Conservation (phyloP, 2,329 filamentous ascomycete species). For the Juglanconis juglandina region DNA sequence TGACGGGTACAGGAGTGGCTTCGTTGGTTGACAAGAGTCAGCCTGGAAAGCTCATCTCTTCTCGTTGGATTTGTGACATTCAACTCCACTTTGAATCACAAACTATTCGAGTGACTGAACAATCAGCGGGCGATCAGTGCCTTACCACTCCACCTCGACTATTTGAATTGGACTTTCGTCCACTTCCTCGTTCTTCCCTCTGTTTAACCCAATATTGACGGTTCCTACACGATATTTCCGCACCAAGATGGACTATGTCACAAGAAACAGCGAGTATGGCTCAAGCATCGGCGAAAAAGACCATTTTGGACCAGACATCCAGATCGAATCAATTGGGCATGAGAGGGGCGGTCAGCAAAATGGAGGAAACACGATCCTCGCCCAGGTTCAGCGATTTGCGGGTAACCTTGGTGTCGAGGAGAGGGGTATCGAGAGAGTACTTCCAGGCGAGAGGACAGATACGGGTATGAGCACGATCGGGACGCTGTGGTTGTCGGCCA, state of each 20-base stretch:
- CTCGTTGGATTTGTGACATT: too few species aligned
- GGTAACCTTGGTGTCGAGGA: slow-evolving; percentile 67
- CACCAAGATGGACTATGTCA: not conserved
- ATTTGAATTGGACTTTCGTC: not conserved
- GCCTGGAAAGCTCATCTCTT: too few species aligned
- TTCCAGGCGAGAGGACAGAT: slow-evolving; percentile 65
- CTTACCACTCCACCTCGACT: too few species aligned
- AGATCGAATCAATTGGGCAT: not conserved
- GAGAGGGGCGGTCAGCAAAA: not conserved
- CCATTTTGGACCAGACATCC: not conserved
- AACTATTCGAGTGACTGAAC: not conserved
- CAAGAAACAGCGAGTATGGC: not conserved
- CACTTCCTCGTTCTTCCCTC: not conserved
- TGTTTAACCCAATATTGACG: not conserved
- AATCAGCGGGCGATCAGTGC: not conserved
- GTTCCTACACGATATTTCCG: not conserved
- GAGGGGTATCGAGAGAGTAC: slow-evolving; percentile 72
- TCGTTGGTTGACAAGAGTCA: too few species aligned
- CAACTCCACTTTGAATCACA: too few species aligned
- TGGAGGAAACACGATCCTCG: slow-evolving; percentile 23
- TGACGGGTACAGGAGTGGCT: not conserved
- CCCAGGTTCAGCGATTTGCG: slow-evolving; percentile 57
- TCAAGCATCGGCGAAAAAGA: slow-evolving; percentile 7
- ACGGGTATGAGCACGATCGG: slow-evolving; percentile 63
- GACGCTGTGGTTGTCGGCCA: slow-evolving; percentile 75